phyloP scores from a whole-genome alignment of 768 basidiomycete genomes.

The Rhodotorula kratochvilovae region DNA sequence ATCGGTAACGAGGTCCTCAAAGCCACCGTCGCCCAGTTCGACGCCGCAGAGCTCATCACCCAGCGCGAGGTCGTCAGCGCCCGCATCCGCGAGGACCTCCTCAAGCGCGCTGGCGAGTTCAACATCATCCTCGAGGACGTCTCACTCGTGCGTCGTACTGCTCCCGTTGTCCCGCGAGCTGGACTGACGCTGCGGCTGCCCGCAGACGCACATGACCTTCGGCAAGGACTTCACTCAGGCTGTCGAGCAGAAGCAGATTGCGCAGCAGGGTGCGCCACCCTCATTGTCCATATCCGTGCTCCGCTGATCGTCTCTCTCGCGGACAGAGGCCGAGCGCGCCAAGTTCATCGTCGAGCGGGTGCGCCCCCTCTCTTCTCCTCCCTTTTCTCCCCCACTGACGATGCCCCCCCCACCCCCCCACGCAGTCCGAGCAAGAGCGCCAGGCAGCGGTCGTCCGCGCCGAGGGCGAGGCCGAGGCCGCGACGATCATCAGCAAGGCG shows the following conservation, averaged over 20 bases:
- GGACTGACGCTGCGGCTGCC: not conserved
- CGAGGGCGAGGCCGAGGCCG: slow-evolving; percentile 97
- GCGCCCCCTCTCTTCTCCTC: slow-evolving; percentile 34
- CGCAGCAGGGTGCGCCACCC: slow-evolving; percentile 74
- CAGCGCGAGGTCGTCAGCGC: slow-evolving; percentile 96
- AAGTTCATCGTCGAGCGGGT: slow-evolving; percentile 99
- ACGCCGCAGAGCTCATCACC: slow-evolving; percentile 92
- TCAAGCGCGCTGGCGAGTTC: slow-evolving; percentile 92
- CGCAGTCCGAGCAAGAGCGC: slow-evolving; percentile 93
- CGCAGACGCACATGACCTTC: slow-evolving; percentile 52
- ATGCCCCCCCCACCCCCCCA: not conserved
- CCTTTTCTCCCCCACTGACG: not conserved
- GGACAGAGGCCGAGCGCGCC: slow-evolving; percentile 93
- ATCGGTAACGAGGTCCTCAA: slow-evolving; percentile 98
- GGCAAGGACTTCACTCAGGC: slow-evolving; percentile 54
- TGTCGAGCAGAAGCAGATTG: slow-evolving; percentile 99
- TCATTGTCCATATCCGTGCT: too few species aligned
- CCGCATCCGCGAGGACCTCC: slow-evolving; percentile 81
- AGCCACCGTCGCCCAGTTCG: slow-evolving; percentile 96
- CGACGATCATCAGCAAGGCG: slow-evolving; percentile 81
- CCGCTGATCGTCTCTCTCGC: too few species aligned
- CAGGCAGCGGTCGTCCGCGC: slow-evolving; percentile 97
- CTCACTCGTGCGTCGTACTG: slow-evolving; percentile 58
- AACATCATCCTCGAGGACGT: slow-evolving; percentile 94
- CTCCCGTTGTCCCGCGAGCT: too few species aligned